Base-by-base conservation (phyloP, 768 basidiomycete species). In the Pisolithus marmoratus region DNA sequence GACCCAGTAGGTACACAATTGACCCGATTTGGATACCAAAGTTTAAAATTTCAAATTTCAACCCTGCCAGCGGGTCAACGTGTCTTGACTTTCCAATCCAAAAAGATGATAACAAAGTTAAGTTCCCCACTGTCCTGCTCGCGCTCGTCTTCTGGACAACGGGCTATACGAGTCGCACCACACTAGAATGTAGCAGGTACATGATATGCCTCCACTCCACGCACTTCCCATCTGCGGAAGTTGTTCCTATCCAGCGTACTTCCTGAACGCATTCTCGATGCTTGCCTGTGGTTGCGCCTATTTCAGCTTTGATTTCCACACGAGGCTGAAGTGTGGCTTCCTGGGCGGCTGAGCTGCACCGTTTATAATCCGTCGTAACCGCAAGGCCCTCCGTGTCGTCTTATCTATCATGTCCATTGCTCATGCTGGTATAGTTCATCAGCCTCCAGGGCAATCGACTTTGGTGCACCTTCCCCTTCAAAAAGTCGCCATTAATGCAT, bases 381-480 rank as follows among this genome's bases (percentile, higher is more conserved):
- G 8, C 23, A 17, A 26, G 11, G 43, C 27, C 26, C 29, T 15
- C 26, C 42, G 15, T 38, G 14, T 7, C 47, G 22, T 42, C n/a
- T 26, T 23, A 37, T n/a, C 54, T 15, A 1, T 2, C 46, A 65
- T 66, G 64, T 4, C 57, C 34, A 52, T 56, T 14, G 26, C 42
- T 3, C 51, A 38, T 27, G 3, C 55, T 26, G 73, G 73, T 27
- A 69, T 74, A 23, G 60, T 63, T 8, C 62, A 74, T 53, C 65
- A 63, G 38, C 57, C 61, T 3, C 49, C 41, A 11, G 65, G 66
- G 37, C 48, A 60, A 37, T 38, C 50, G 7, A 46, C 43, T 14
- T 54, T 69, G 12, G 55, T 59, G n/a, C 53, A 72, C 57, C 68
- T 81, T 1, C 60, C 69, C 1, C 63, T 81, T 0, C 72, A 78